These are phyloP conservation scores for Chalciporus sphaerocephalus DNA, from an alignment of 768 basidiomycete species.

Conservation along the genomic window DNA sequence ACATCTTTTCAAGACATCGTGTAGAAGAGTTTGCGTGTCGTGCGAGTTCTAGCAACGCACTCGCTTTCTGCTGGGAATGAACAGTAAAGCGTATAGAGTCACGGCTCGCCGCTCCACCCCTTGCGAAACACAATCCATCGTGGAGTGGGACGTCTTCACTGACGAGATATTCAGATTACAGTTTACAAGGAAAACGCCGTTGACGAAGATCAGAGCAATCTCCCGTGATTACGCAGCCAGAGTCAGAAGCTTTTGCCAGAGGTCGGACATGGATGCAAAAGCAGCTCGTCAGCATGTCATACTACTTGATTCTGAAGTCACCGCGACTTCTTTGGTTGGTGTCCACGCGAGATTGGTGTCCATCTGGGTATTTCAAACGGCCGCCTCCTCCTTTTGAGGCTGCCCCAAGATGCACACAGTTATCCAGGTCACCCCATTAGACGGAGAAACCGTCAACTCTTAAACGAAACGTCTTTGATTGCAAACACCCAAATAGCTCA, in stretches of 20 bases:
- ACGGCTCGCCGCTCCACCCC: background rate
- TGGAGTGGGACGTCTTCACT: too few relatives aligned
- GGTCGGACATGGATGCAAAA: background rate
- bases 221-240: background rate
- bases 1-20: background rate
- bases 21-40: background rate
- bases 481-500: background rate
- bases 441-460: background rate
- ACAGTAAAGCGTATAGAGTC: too few relatives aligned
- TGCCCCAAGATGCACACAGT: too few relatives aligned
- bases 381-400: too few relatives aligned
- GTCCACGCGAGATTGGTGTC: background rate
- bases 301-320: background rate
- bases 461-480: background rate
- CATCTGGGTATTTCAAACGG: too few relatives aligned
- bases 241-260: background rate
- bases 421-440: background rate
- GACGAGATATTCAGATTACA: too few relatives aligned
- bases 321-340: background rate
- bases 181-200: too few relatives aligned
- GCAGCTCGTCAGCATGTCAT: background rate
- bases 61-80: constrained; percentile 1
- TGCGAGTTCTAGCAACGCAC: constrained; percentile 5
- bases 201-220: background rate
- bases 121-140: background rate